Base-by-base conservation (phyloP, 2,329 filamentous ascomycete genomes). In the Xylaria sp. region DNA sequence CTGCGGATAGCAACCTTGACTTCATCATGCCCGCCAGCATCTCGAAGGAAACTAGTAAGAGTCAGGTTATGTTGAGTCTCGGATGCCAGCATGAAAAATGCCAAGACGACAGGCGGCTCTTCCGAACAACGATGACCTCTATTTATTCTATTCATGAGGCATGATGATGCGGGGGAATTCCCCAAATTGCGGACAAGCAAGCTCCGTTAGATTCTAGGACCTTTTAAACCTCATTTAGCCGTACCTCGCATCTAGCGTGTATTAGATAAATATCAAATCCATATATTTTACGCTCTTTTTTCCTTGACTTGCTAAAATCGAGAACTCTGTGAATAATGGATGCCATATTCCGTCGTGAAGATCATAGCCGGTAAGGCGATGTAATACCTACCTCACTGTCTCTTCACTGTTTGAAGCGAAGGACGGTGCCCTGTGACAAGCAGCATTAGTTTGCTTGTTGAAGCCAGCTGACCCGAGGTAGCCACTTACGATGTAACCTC, bases 11-110 rank as follows among this genome's bases (percentile, higher is more conserved):
- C 41, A 70, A 39, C 37, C 46, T 68, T 63, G 72, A 68, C 64
- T 69, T 71, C 70, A 71, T 61, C 56, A 59, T 18, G 13, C 13
- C 63, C 56, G 67, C 67, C 60, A 69, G 61, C 69, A 59, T 70
- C 41, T 70, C 57, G 12, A 70, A 51, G 25, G 20, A 48, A 51
- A 20, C 44, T 28, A 25, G 20, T 34, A 5, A 54, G 25, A 7
- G 18, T 25, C 44, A 25, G 46, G 60, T 13, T 64, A 28, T 39
- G 13, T 23, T 52, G 20, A 23, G 6, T 44, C 39, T 44, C 39
- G 46, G 39, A 50, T n/a, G 55, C 59, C 59, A 59, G 60, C 63
- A 51, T 23, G 23, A 51, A 18, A 50, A 13, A 10, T 37, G 23
- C 50, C 23, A 12, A 52, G 23, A 25, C 23, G 23, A 28, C 13